Evolutionary conservation across 768 basidiomycete species (phyloP).

Genomic region (Udeniomyces megalosporus): DNA sequence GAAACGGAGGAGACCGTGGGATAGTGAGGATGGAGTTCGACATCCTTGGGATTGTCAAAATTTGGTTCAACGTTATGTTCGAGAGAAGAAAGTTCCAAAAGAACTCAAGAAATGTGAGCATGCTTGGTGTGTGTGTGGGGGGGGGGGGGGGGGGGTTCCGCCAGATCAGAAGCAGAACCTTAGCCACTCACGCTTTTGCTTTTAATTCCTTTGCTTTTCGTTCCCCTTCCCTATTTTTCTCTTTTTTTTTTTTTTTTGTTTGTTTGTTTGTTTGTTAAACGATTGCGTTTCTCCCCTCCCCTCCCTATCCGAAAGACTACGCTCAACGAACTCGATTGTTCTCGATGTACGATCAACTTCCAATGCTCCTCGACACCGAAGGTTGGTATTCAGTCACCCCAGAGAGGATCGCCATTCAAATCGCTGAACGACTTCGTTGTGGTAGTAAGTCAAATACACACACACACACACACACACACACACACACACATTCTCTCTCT

Average conservation of each 20-base stretch:
- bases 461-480: too few relatives aligned
- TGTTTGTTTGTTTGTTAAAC: not conserved
- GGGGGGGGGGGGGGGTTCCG: not conserved
- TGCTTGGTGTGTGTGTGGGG: not conserved
- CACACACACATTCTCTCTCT: too few relatives aligned
- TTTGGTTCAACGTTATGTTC: slow-evolving; percentile 54
- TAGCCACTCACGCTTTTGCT: not conserved
- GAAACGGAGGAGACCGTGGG: slow-evolving; percentile 9
- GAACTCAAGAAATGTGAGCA: slow-evolving; percentile 30
- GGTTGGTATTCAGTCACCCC: slow-evolving; percentile 99
- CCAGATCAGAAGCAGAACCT: not conserved
- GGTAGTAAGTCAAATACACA: not conserved
- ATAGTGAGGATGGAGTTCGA: not conserved
- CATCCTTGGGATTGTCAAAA: slow-evolving; percentile 46
- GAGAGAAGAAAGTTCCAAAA: slow-evolving; percentile 51
- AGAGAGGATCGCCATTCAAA: slow-evolving; percentile 76
- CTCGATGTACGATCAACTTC: slow-evolving; percentile 8
- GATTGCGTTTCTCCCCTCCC: not conserved
- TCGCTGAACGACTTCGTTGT: slow-evolving; percentile 64
- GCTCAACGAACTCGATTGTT: slow-evolving; percentile 68
- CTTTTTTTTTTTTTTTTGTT: not conserved
- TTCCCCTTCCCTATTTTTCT: too few relatives aligned
- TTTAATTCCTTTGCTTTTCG: not conserved
- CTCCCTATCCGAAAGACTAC: slow-evolving; percentile 48
- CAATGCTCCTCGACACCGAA: slow-evolving; percentile 78